Conservation (phyloP, 2,329 filamentous ascomycete genomes). For the Hypoxylon sp. region DNA sequence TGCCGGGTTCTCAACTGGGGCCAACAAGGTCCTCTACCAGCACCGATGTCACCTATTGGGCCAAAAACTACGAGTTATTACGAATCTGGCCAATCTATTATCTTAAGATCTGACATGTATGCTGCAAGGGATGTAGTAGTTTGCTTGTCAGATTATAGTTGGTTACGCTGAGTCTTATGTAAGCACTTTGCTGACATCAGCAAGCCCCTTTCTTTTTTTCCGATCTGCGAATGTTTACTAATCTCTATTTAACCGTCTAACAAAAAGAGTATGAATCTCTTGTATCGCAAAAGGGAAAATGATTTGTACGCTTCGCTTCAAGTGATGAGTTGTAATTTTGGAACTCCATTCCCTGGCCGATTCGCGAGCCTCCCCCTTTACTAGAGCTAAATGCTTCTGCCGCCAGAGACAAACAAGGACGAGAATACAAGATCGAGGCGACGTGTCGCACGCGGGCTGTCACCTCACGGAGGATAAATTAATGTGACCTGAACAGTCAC, state of each 20-base stretch:
- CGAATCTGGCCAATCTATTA: constrained; percentile 7
- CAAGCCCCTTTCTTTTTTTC: constrained; percentile 3
- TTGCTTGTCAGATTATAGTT: not conserved
- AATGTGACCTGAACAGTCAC: not conserved
- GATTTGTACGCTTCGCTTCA: not conserved
- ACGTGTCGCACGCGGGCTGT: not conserved
- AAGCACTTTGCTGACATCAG: constrained; percentile 10
- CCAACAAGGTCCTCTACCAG: constrained; percentile 37
- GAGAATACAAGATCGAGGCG: not conserved
- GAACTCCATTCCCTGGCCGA: not conserved
- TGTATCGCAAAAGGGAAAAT: not conserved
- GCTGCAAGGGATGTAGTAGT: constrained; percentile 2
- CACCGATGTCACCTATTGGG: constrained; percentile 15
- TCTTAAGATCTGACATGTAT: constrained; percentile 8
- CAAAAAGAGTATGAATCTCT: not conserved
- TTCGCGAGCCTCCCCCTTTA: not conserved
- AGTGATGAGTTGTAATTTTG: not conserved
- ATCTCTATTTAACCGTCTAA: not conserved
- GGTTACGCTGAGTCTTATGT: constrained; percentile 7
- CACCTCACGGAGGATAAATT: not conserved
- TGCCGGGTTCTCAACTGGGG: constrained; percentile 42
- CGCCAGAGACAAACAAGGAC: not conserved
- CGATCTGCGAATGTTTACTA: not conserved
- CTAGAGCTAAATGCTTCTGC: not conserved
- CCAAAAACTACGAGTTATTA: not conserved